phyloP scores from a whole-genome alignment of 2,329 filamentous ascomycete genomes.

The Penicillium sclerotiorum region DNA sequence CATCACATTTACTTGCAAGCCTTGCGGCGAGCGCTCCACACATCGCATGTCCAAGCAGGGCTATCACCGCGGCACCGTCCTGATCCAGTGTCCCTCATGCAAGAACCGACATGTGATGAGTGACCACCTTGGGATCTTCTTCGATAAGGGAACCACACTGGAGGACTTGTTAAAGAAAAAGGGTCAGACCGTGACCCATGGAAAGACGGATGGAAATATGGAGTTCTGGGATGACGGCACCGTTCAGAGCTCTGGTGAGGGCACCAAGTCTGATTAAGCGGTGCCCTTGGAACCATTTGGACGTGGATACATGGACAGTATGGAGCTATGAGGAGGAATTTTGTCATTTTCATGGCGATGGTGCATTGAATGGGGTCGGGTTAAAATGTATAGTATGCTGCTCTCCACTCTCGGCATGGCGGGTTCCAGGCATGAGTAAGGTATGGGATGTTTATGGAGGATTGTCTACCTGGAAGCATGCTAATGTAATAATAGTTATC shows the following conservation, averaged over 20 bases:
- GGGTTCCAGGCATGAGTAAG: constrained; percentile 25
- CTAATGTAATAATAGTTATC: background rate
- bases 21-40: constrained; percentile 76
- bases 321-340: constrained; percentile 11
- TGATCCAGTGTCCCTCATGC: constrained; percentile 87
- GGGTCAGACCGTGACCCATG: constrained; percentile 75
- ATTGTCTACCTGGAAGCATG: background rate
- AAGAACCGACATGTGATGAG: constrained; percentile 87
- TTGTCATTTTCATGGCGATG: too few relatives aligned
- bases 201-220: constrained; percentile 77
- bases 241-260: constrained; percentile 27
- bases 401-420: constrained; percentile 29
- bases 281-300: too few relatives aligned
- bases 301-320: constrained; percentile 9
- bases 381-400: constrained; percentile 15
- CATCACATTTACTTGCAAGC: constrained; percentile 89
- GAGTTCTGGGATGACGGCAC: constrained; percentile 86
- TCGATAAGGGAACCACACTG: constrained; percentile 44
- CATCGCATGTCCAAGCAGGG: constrained; percentile 92
- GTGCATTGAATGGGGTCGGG: background rate
- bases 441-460: constrained; percentile 15
- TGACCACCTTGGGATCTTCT: constrained; percentile 74
- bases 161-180: constrained; percentile 46
- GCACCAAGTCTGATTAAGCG: too few relatives aligned
- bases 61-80: constrained; percentile 85